These are phyloP conservation scores for Orbilia blumenaviensis DNA, from an alignment of 2,329 filamentous ascomycete genomes.

Conservation along the genomic window DNA sequence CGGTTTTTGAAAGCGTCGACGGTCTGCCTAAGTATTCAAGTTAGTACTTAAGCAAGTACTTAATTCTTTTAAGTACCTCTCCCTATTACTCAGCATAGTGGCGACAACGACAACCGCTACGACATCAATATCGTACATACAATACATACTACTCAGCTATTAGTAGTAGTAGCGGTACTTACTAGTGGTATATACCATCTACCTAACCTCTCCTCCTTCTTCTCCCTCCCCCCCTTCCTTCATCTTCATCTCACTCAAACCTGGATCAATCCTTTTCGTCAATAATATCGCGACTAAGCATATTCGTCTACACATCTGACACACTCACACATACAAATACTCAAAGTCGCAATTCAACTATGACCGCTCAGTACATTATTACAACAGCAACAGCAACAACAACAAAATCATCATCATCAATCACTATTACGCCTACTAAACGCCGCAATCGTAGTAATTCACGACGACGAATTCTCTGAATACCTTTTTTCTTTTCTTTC, in stretches of 20 bases:
- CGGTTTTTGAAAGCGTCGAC: slow-evolving; percentile 1
- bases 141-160: too few relatives aligned
- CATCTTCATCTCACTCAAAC: too few relatives aligned
- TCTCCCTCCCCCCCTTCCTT: too few relatives aligned
- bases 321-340: not conserved
- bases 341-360: not conserved
- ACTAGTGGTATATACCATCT: too few relatives aligned
- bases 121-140: not conserved
- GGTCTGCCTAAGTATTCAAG: not conserved
- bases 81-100: not conserved
- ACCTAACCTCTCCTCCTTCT: too few relatives aligned
- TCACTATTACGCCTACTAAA: slow-evolving; percentile 13
- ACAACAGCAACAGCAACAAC: too few relatives aligned
- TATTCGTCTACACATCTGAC: not conserved
- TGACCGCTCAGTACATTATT: slow-evolving; percentile 5
- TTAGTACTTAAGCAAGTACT: not conserved
- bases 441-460: slow-evolving; percentile 1
- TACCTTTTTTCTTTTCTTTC: too few relatives aligned
- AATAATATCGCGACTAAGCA: not conserved
- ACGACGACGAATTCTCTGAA: slow-evolving; percentile 8
- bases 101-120: not conserved
- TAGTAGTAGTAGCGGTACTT: too few relatives aligned
- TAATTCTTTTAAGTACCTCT: not conserved
- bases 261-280: too few relatives aligned
- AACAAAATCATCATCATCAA: too few relatives aligned